Evolutionary conservation across 2,329 filamentous ascomycete species (phyloP).

Genomic region (Clonostachys rhizophaga): DNA sequence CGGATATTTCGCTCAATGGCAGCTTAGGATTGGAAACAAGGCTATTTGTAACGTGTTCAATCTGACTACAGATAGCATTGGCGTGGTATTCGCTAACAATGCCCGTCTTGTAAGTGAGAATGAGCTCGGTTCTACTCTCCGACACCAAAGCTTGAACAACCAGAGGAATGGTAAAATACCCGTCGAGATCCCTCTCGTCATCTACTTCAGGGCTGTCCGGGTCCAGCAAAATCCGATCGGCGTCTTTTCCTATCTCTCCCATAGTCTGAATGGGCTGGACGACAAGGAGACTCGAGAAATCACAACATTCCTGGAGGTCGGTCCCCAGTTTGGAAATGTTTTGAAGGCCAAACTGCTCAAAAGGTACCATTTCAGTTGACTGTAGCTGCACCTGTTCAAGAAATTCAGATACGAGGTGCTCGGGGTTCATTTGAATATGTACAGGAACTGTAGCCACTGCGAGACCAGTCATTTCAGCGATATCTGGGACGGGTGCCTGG

Average conservation of each 20-base stretch:
- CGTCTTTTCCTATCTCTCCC: neutral
- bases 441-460: constrained; percentile 9
- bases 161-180: constrained; percentile 1
- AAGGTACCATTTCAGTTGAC: constrained; percentile 9
- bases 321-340: constrained; percentile 10
- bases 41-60: constrained; percentile 1
- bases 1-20: neutral
- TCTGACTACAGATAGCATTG: neutral
- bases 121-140: neutral
- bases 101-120: constrained; percentile 1
- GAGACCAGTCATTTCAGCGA: constrained; percentile 7
- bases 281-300: constrained; percentile 12
- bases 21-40: constrained; percentile 1
- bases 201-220: neutral
- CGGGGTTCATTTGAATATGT: constrained; percentile 1
- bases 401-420: constrained; percentile 5
- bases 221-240: neutral
- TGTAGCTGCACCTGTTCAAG: constrained; percentile 6
- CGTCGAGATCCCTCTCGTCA: constrained; percentile 6
- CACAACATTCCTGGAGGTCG: constrained; percentile 7
- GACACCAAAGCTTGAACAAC: neutral
- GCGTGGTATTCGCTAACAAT: neutral
- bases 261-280: constrained; percentile 5
- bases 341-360: constrained; percentile 15
- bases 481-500: constrained; percentile 3